Conservation (phyloP, 73 alveolate species). For the Effrenium voratum region DNA sequence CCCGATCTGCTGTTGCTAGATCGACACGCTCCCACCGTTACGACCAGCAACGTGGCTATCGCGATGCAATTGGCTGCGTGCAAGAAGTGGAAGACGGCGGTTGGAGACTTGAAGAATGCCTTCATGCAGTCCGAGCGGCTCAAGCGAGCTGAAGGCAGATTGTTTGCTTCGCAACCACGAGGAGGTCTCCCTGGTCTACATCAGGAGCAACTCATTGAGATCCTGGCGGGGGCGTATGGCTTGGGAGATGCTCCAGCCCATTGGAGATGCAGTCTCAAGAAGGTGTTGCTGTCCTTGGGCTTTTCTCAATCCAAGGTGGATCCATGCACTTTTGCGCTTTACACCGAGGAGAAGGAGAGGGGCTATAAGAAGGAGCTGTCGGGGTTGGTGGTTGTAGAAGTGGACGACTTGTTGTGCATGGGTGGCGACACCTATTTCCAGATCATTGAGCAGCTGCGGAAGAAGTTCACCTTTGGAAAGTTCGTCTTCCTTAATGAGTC, state of each 20-base stretch:
- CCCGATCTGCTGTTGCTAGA: neutral
- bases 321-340: neutral
- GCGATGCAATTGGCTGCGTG: neutral
- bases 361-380: no score
- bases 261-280: neutral
- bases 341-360: neutral
- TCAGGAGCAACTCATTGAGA: neutral
- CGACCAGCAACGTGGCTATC: neutral
- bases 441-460: neutral
- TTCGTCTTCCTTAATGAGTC: neutral
- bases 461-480: conserved; percentile 24
- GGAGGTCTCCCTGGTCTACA: conserved; percentile 13
- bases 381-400: neutral
- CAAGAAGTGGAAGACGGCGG: neutral
- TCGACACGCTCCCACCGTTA: conserved; percentile 12
- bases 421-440: neutral
- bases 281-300: neutral
- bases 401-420: neutral
- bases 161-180: neutral
- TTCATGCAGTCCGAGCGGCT: conserved; percentile 1
- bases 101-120: conserved; percentile 28
- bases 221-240: conserved; percentile 1
- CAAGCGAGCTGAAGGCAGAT: no score
- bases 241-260: conserved; percentile 14
- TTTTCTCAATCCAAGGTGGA: neutral